phyloP scores from a whole-genome alignment of 139 green algal genomes.

The Monoraphidium neglectum region DNA sequence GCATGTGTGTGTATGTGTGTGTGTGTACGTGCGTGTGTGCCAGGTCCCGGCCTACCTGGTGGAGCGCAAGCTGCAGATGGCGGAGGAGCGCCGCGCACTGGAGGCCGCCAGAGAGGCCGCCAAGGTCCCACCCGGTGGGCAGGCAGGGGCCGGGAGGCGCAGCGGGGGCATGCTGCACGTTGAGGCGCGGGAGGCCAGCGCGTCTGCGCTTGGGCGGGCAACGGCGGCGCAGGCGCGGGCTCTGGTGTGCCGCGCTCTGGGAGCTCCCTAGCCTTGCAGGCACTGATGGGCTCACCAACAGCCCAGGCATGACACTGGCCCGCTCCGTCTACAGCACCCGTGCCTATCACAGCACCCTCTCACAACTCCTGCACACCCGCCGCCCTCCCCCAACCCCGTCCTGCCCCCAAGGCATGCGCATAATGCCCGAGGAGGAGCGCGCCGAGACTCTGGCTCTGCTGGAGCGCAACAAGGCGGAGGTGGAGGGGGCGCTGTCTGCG shows the following conservation, averaged over 20 bases:
- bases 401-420: constrained; percentile 58
- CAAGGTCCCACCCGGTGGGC: constrained; percentile 50
- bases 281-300: too few species aligned
- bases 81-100: constrained; percentile 42
- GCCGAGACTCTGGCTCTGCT: constrained; percentile 60
- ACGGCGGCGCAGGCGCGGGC: too few species aligned
- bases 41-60: constrained; percentile 61
- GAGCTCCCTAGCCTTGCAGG: too few species aligned
- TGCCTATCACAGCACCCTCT: too few species aligned
- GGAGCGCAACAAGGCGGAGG: constrained; percentile 46
- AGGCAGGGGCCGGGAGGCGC: background rate
- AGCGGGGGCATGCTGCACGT: background rate
- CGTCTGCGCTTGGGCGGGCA: too few species aligned
- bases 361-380: too few species aligned
- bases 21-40: background rate
- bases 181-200: too few species aligned
- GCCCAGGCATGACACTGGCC: too few species aligned
- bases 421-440: constrained; percentile 64
- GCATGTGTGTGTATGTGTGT: too few species aligned
- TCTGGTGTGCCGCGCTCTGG: too few species aligned
- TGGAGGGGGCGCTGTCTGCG: constrained; percentile 43
- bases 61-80: constrained; percentile 64
- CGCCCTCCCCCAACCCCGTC: too few species aligned
- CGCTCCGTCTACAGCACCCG: too few species aligned
- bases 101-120: constrained; percentile 41